phyloP scores from a whole-genome alignment of 2,329 filamentous ascomycete species.

The Epichloe scottii region DNA sequence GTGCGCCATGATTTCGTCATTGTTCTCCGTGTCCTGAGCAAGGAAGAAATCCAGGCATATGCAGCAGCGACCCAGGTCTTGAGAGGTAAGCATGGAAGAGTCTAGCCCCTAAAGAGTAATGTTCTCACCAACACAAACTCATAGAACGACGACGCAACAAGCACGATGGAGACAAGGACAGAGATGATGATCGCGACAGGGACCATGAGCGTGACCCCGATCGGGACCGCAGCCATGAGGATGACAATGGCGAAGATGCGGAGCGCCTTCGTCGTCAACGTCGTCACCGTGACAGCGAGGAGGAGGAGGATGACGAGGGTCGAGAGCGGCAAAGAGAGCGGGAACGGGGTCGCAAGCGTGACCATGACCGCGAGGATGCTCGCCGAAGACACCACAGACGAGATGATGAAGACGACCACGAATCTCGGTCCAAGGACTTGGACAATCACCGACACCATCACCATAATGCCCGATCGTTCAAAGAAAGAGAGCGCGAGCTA shows the following conservation, averaged over 20 bases:
- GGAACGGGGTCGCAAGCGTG: conserved; percentile 2
- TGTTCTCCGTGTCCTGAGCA: conserved; percentile 73
- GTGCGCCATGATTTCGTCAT: conserved; percentile 90
- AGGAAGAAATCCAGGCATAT: conserved; percentile 82
- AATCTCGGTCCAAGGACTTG: conserved; percentile 6
- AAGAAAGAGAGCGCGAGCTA: conserved; percentile 10
- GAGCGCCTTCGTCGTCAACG: conserved; percentile 10
- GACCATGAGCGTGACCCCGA: not conserved
- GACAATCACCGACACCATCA: conserved; percentile 8
- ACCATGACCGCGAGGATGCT: conserved; percentile 8
- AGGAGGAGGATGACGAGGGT: conserved; percentile 4
- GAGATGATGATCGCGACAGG: conserved; percentile 11
- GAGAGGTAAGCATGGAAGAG: conserved; percentile 44
- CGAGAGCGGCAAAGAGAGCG: not conserved
- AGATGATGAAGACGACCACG: conserved; percentile 14
- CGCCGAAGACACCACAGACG: conserved; percentile 11
- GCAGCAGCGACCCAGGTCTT: conserved; percentile 71
- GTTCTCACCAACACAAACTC: not conserved
- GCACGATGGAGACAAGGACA: conserved; percentile 24
- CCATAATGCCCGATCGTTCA: conserved; percentile 11
- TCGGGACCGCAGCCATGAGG: conserved; percentile 4
- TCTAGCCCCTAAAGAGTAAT: not conserved
- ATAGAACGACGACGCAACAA: conserved; percentile 22
- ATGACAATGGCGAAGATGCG: conserved; percentile 9
- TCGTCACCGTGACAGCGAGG: conserved; percentile 10